These are phyloP conservation scores for Crithidia fasciculata DNA, from an alignment of 208 protist species.

Conservation along the genomic window DNA sequence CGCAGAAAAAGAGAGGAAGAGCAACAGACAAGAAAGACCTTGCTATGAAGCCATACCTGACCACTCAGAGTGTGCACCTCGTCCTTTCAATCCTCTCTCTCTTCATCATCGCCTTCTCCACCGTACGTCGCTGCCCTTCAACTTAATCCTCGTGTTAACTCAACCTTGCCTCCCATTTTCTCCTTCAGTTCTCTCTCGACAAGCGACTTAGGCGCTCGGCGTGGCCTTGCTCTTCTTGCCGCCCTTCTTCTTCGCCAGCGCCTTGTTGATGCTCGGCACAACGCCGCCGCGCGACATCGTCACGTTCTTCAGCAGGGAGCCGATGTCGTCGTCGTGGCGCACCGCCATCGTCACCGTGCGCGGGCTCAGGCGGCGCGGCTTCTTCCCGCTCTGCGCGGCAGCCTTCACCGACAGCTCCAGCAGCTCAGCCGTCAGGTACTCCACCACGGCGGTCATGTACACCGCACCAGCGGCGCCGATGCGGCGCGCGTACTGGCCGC, in stretches of 20 bases:
- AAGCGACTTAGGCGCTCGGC: conserved; percentile 42
- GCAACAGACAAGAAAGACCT: not conserved
- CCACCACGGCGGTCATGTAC: conserved; percentile 98
- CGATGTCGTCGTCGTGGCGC: conserved; percentile 77
- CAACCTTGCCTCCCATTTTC: too few relatives aligned
- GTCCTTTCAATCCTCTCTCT: too few relatives aligned
- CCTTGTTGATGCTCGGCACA: conserved; percentile 80
- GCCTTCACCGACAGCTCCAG: conserved; percentile 70
- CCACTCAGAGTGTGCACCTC: too few relatives aligned
- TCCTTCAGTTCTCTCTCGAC: too few relatives aligned
- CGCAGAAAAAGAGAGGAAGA: conserved; percentile 8
- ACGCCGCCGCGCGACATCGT: conserved; percentile 82
- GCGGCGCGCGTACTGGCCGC: conserved; percentile 96
- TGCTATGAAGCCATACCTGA: not conserved
- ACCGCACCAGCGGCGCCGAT: conserved; percentile 97
- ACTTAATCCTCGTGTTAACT: too few relatives aligned
- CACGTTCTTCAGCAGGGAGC: conserved; percentile 57
- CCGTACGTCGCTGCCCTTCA: too few relatives aligned
- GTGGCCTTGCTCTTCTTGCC: conserved; percentile 68
- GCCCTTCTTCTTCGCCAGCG: conserved; percentile 80
- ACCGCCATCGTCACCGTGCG: conserved; percentile 72
- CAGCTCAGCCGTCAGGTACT: conserved; percentile 95
- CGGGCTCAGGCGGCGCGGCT: conserved; percentile 64
- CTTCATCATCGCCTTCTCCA: too few relatives aligned
- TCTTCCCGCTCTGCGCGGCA: conserved; percentile 57